A percentile compares a stretch with the other conserved stretches of the same genome.
These are phyloP conservation scores for Symbiodinium natans DNA, from an alignment of 73 alveolate species.

Conservation along the genomic window DNA sequence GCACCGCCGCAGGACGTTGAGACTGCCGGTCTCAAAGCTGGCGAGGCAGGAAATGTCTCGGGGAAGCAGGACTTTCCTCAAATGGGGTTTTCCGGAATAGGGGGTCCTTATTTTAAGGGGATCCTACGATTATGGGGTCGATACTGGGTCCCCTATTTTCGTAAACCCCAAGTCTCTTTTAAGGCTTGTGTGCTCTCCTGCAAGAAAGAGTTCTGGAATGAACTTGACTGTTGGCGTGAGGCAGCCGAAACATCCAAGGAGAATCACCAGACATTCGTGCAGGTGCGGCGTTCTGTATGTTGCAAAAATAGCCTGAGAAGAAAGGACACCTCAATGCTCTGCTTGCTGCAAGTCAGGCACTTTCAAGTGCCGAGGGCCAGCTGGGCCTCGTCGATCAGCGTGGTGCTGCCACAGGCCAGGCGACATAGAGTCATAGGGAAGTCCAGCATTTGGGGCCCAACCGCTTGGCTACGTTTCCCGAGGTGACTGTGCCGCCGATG, in stretches of 20 bases:
- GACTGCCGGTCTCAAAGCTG: too few relatives aligned
- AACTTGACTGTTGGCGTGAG: not conserved
- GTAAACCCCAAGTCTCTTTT: too few relatives aligned
- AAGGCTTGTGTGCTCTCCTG: too few relatives aligned
- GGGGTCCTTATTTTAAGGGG: too few relatives aligned
- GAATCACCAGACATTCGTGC: not conserved
- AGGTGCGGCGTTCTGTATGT: not conserved
- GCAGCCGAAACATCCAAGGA: not conserved
- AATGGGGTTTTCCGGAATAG: too few relatives aligned
- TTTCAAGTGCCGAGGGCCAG: constrained; percentile 28
- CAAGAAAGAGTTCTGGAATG: too few relatives aligned
- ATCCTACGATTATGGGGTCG: too few relatives aligned
- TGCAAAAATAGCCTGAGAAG: not conserved
- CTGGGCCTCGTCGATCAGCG: constrained; percentile 79
- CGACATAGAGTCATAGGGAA: not conserved
- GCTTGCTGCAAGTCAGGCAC: constrained; percentile 1
- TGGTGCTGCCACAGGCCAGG: constrained; percentile 47
- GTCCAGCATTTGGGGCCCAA: too few relatives aligned
- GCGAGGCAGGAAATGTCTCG: too few relatives aligned
- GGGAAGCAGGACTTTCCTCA: too few relatives aligned
- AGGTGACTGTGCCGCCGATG: constrained; percentile 78
- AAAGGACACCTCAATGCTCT: not conserved
- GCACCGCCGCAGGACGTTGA: too few relatives aligned
- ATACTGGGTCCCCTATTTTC: too few relatives aligned
- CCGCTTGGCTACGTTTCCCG: not conserved